A percentile compares a stretch with the other conserved stretches of the same genome.
These are phyloP conservation scores for Penicillium parvum DNA, from an alignment of 495 filamentous ascomycete species.

Conservation along the genomic window DNA sequence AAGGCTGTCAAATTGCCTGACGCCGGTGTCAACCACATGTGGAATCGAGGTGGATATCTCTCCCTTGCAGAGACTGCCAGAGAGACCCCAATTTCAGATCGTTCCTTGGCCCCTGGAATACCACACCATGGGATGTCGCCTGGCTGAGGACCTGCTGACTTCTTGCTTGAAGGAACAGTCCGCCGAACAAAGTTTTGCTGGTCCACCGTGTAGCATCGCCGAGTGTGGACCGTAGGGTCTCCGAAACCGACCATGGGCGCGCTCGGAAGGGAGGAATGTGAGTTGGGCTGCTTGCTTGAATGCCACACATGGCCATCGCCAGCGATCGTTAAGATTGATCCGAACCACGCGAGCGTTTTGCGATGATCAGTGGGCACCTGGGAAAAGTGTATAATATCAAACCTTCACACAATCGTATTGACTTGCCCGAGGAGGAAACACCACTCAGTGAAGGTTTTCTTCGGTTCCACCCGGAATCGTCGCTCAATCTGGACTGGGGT, in stretches of 20 bases:
- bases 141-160: not conserved
- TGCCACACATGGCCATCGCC: constrained; percentile 17
- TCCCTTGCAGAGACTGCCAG: constrained; percentile 20
- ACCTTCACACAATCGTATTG: not conserved
- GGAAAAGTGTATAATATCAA: not conserved
- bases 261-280: not conserved
- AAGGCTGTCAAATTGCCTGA: constrained; percentile 16
- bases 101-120: not conserved
- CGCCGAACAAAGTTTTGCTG: constrained; percentile 11
- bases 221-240: constrained; percentile 9
- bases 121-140: too few species aligned
- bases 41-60: constrained; percentile 6
- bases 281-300: constrained; percentile 13
- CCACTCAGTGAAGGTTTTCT: too few species aligned
- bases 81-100: not conserved
- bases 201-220: constrained; percentile 8
- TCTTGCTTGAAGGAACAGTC: not conserved
- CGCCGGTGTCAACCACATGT: constrained; percentile 14
- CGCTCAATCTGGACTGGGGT: too few species aligned
- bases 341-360: constrained; percentile 17
- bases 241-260: constrained; percentile 18
- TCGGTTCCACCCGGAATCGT: constrained; percentile 5
- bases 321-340: constrained; percentile 11
- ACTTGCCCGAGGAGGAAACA: too few species aligned
- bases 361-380: constrained; percentile 4